phyloP scores from a whole-genome alignment of 495 filamentous ascomycete genomes.

The Xylaria venustula region DNA sequence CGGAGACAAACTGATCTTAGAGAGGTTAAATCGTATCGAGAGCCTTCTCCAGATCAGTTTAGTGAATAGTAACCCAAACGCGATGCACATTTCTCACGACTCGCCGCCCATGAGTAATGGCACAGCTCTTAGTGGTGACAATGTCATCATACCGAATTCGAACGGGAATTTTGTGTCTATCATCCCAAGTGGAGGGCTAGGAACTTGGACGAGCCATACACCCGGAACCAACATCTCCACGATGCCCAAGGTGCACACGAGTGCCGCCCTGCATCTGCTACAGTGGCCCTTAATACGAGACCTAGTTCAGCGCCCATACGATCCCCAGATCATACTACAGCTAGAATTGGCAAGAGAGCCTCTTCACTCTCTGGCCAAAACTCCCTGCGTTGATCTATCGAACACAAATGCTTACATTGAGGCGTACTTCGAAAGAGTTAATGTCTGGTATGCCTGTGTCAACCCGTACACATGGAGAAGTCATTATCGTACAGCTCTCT shows the following conservation, averaged over 20 bases:
- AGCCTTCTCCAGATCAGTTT: conserved; percentile 69
- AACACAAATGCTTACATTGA: conserved; percentile 73
- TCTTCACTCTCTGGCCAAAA: conserved; percentile 61
- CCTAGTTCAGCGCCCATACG: conserved; percentile 71
- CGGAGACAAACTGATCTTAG: conserved; percentile 80
- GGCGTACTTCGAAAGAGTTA: conserved; percentile 75
- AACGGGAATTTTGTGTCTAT: conserved; percentile 53
- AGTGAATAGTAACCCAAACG: conserved; percentile 44
- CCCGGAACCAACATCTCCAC: conserved; percentile 70
- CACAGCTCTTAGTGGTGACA: conserved; percentile 64
- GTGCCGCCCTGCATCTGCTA: conserved; percentile 71
- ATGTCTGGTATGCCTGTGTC: conserved; percentile 82
- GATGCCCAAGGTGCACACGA: conserved; percentile 81
- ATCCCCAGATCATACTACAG: conserved; percentile 74
- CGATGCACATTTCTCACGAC: conserved; percentile 44
- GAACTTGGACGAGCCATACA: conserved; percentile 64
- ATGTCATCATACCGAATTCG: conserved; percentile 48
- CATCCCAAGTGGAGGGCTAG: conserved; percentile 64
- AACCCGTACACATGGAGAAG: conserved; percentile 80
- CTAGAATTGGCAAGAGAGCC: conserved; percentile 80
- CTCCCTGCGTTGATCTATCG: conserved; percentile 64
- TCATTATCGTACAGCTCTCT: conserved; percentile 69
- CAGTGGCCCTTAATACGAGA: conserved; percentile 80
- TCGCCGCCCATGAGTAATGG: conserved; percentile 72
- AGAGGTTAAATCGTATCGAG: conserved; percentile 73